Evolutionary conservation across 116 monocot species (phyloP), one percentile per base, ranked within the genome.

Genomic region (Posidonia oceanica): DNA sequence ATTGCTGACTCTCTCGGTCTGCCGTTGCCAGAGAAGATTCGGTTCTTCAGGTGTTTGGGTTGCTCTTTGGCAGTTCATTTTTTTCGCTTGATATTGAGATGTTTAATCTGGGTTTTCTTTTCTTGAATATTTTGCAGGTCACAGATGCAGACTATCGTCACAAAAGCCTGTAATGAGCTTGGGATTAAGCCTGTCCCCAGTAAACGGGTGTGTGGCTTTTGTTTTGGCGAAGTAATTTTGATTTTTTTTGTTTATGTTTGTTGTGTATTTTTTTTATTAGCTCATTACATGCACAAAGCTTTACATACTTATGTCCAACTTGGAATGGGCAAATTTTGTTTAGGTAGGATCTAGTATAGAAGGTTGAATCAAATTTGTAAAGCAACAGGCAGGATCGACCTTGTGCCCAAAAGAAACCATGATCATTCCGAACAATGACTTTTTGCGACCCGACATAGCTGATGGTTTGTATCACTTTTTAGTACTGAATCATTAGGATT

Each of bases 131-230:
- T 75, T 59, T 58, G 63, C 48, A 91, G 93, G 83, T 83, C 90
- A 13, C 95, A 95, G 91, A 95, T 95, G 95, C 88, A 88, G 79
- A 95, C 95, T 20, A 95, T 95, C 59, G 83, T 95, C 60, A 86
- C 88, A 13, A 87, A 77, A 74, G 91, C 95, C 39, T 95, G 95
- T 69, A 86, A 86, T 29, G 95, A 95, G 69, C 82, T 95, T 21
- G 79, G 81, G 36, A 81, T 95, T 5, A 91, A 95, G 64, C 76
- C 91, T 1, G 67, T 95, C 63, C 88, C 95, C 3, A 92, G 89
- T 64, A 94, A 90, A 76, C 74, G 94, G 85, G 94, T 93, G 54
- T 54, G 39, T 67, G 36, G 7, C 36, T 17, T 59, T 67, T 61
- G 15, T 36, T 14, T n/a, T 14, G 5, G 61, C 5, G 39, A 54